A percentile compares a stretch with the other conserved stretches of the same genome.
Conservation (phyloP, 306 rosid genomes). For the Vigna hirtella region DNA sequence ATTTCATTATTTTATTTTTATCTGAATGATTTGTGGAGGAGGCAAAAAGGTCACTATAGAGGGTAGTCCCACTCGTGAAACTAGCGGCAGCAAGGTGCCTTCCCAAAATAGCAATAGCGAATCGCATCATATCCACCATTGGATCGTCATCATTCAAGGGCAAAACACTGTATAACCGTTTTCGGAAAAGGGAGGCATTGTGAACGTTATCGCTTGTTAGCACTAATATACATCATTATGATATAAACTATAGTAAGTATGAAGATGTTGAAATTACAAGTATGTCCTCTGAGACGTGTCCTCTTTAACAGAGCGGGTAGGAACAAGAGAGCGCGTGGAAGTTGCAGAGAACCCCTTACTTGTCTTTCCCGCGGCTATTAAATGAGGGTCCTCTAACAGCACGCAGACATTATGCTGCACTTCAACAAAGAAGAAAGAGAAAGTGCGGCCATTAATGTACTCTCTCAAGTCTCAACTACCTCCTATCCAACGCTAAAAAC, state of each 20-base stretch:
- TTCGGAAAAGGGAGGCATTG: not conserved
- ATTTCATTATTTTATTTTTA: too few relatives aligned
- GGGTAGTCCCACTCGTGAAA: too few relatives aligned
- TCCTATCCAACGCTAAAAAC: constrained; percentile 49
- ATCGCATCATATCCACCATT: not conserved
- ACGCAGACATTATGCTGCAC: constrained; percentile 39
- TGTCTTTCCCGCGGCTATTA: constrained; percentile 85
- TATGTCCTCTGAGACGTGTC: constrained; percentile 6
- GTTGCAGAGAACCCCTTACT: not conserved
- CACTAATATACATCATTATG: too few relatives aligned
- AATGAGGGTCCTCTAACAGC: constrained; percentile 48
- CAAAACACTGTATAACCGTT: not conserved
- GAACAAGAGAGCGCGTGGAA: not conserved
- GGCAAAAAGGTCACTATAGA: too few relatives aligned
- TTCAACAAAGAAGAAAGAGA: constrained; percentile 51
- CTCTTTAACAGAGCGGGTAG: not conserved
- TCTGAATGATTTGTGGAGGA: too few relatives aligned
- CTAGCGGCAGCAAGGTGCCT: not conserved
- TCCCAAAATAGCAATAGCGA: not conserved
- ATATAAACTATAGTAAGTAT: not conserved
- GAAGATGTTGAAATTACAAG: not conserved
- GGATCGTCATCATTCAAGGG: not conserved
- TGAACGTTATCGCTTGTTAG: too few relatives aligned
- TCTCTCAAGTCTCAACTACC: constrained; percentile 71
- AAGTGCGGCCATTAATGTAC: constrained; percentile 61